phyloP scores from a whole-genome alignment of 176 grass and related monocot genomes.

The Dendrocalamus sinicus region DNA sequence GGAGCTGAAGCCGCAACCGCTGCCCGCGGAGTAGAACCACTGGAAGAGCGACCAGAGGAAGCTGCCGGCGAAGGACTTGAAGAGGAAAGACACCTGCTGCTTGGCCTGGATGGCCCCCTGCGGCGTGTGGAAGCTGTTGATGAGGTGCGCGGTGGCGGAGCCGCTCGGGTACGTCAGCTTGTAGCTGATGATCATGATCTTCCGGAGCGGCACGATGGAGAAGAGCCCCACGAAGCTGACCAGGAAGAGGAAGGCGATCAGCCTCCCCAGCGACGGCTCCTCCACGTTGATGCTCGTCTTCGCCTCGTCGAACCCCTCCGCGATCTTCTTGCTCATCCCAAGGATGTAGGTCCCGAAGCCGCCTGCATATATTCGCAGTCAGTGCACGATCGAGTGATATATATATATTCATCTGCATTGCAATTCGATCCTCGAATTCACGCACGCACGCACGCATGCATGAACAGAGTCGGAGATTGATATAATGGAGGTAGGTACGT shows the following conservation, averaged over 20 bases:
- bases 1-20: conserved; percentile 47
- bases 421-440: too few relatives aligned
- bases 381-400: too few relatives aligned
- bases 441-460: too few relatives aligned
- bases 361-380: background rate
- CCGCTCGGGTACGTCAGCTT: conserved; percentile 63
- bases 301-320: conserved; percentile 49
- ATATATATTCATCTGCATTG: background rate
- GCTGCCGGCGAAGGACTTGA: conserved; percentile 62
- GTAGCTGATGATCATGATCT: conserved; percentile 65
- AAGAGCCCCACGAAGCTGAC: conserved; percentile 58
- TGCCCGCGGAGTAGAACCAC: conserved; percentile 57
- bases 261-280: conserved; percentile 44
- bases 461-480: too few relatives aligned
- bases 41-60: conserved; percentile 70
- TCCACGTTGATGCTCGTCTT: conserved; percentile 58
- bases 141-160: conserved; percentile 62
- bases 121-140: conserved; percentile 77
- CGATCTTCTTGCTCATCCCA: conserved; percentile 61
- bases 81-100: conserved; percentile 55
- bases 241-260: conserved; percentile 61
- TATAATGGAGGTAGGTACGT: too few relatives aligned
- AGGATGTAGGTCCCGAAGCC: conserved; percentile 66
- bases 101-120: conserved; percentile 60
- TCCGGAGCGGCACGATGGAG: conserved; percentile 44